Conservation (phyloP, 169 alveolate species). For the Cryptosporidium meleagridis region DNA sequence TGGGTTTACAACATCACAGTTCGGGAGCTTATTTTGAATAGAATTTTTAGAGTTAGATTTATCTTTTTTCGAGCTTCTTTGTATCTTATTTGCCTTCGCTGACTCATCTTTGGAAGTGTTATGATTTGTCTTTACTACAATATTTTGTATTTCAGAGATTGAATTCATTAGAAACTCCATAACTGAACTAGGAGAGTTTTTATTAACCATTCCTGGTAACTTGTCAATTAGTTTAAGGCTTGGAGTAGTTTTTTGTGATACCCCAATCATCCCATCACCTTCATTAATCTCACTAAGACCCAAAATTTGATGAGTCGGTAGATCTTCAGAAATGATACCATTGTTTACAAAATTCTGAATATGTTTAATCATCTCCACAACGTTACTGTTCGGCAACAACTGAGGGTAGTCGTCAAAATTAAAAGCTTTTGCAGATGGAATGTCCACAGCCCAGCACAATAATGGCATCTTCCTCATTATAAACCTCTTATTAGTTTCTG, state of each 20-base stretch:
- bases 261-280: neutral
- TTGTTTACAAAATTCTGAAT: constrained; percentile 25
- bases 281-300: constrained; percentile 2
- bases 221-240: neutral
- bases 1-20: neutral
- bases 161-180: constrained; percentile 48
- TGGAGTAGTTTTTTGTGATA: constrained; percentile 49
- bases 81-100: constrained; percentile 15
- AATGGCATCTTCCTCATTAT: constrained; percentile 69
- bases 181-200: constrained; percentile 32
- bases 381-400: constrained; percentile 10
- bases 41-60: neutral
- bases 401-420: constrained; percentile 66
- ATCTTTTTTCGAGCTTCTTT: constrained; percentile 30
- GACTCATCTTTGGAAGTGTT: constrained; percentile 35
- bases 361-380: constrained; percentile 13
- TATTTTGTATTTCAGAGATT: constrained; percentile 43
- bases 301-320: constrained; percentile 8
- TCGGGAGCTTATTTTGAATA: neutral
- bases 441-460: constrained; percentile 53
- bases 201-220: neutral
- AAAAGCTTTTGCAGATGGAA: constrained; percentile 48
- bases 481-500: constrained; percentile 61
- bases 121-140: constrained; percentile 25
- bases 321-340: constrained; percentile 53